These are phyloP conservation scores for Hyaloscypha finlandica DNA, from an alignment of 495 filamentous ascomycete genomes.

Conservation along the genomic window DNA sequence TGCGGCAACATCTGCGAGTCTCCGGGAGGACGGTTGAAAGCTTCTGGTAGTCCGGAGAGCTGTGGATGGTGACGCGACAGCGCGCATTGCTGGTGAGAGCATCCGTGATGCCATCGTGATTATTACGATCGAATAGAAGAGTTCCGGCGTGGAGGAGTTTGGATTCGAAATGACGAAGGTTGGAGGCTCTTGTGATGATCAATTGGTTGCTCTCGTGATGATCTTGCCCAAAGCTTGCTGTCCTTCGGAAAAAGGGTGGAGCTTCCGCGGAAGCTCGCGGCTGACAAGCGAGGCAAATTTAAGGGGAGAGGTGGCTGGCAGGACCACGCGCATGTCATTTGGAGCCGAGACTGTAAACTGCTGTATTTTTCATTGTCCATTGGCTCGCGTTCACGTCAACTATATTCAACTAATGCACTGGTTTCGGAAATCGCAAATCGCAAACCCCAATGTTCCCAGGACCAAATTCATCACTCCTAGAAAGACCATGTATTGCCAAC, in stretches of 20 bases:
- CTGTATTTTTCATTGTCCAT: neutral
- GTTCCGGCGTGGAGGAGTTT: neutral
- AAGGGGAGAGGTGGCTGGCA: neutral
- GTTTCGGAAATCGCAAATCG: neutral
- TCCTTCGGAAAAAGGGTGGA: neutral
- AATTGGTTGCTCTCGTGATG: constrained; percentile 3
- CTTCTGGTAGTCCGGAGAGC: constrained; percentile 28
- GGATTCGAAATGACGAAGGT: constrained; percentile 11
- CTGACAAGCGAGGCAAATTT: constrained; percentile 3
- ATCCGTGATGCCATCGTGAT: constrained; percentile 50
- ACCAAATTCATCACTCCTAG: neutral
- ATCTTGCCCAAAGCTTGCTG: constrained; percentile 18
- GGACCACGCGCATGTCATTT: neutral
- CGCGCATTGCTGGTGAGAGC: constrained; percentile 40
- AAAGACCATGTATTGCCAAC: constrained; percentile 17
- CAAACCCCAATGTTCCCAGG: neutral
- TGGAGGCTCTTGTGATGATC: neutral
- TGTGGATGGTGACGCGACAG: constrained; percentile 30
- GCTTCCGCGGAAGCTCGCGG: constrained; percentile 14
- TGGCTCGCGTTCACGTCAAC: neutral
- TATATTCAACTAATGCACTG: neutral
- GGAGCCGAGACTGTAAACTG: no score
- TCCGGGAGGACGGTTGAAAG: constrained; percentile 50
- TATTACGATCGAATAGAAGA: constrained; percentile 10
- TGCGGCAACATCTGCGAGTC: constrained; percentile 34